Evolutionary conservation across 1,284 basidiomycete species (phyloP).

Genomic region (Cryptococcus sp.): DNA sequence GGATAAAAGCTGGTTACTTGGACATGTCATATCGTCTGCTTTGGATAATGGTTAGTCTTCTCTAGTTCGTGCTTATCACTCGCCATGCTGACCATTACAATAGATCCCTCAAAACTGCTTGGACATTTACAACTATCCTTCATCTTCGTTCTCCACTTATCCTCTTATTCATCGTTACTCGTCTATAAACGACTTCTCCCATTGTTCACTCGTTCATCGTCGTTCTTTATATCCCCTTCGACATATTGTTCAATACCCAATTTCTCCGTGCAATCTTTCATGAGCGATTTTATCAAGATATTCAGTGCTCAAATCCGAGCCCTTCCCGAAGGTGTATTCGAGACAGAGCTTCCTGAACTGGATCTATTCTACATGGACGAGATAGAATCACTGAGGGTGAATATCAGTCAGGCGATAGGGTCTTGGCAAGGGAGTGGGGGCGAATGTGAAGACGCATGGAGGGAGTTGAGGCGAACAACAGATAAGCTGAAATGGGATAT

Average conservation of each 20-base stretch:
- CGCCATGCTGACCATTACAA: not conserved
- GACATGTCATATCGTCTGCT: constrained; percentile 27
- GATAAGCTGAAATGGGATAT: constrained; percentile 31
- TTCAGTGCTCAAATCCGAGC: constrained; percentile 37
- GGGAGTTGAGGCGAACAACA: constrained; percentile 4
- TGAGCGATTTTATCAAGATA: constrained; percentile 25
- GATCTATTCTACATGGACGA: constrained; percentile 43
- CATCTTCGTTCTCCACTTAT: constrained; percentile 46
- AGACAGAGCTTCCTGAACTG: constrained; percentile 46
- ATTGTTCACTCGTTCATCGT: constrained; percentile 36
- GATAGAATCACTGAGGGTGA: constrained; percentile 31
- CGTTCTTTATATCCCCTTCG: constrained; percentile 15
- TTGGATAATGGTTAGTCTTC: constrained; percentile 10
- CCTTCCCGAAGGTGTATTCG: constrained; percentile 43
- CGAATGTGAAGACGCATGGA: too few species aligned
- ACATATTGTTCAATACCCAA: constrained; percentile 3
- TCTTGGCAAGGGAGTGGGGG: constrained; percentile 1
- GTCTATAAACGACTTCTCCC: constrained; percentile 46
- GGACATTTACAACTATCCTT: constrained; percentile 48
- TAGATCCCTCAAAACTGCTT: constrained; percentile 43
- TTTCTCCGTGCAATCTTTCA: constrained; percentile 1
- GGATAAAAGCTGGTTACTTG: constrained; percentile 49
- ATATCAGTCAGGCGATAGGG: constrained; percentile 15
- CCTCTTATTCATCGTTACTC: constrained; percentile 45
- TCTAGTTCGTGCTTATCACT: not conserved